Percentiles rank a stretch among this genome's conserved stretches.
Conservation (phyloP, 2,329 filamentous ascomycete genomes). For the Nannizziopsis barbatae region DNA sequence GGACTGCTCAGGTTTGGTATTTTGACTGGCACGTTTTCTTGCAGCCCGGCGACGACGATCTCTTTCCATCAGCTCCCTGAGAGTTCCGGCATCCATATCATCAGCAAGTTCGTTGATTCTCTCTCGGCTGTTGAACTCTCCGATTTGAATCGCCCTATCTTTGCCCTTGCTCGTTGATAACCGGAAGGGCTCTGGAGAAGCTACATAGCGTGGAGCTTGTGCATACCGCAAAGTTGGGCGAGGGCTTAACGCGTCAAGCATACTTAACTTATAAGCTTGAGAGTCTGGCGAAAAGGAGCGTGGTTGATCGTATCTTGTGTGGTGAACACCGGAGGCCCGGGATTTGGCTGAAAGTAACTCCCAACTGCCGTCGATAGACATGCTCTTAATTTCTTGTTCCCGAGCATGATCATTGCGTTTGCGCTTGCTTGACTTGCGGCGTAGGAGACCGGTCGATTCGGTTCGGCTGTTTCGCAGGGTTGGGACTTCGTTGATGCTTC, state of each 20-base stretch:
- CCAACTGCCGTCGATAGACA: slow-evolving; percentile 54
- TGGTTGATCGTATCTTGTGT: slow-evolving; percentile 53
- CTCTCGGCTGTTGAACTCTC: slow-evolving; percentile 51
- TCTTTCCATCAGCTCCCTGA: slow-evolving; percentile 81
- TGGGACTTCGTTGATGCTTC: slow-evolving; percentile 38
- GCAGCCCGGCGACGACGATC: slow-evolving; percentile 57
- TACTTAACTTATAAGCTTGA: slow-evolving; percentile 67
- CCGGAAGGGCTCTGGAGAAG: slow-evolving; percentile 37
- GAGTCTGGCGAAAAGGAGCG: slow-evolving; percentile 55
- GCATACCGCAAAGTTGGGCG: slow-evolving; percentile 71
- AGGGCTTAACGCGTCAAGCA: slow-evolving; percentile 70
- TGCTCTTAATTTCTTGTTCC: slow-evolving; percentile 78
- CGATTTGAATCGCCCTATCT: slow-evolving; percentile 47
- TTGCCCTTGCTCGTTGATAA: slow-evolving; percentile 42
- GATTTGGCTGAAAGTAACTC: slow-evolving; percentile 44
- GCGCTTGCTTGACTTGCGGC: slow-evolving; percentile 65
- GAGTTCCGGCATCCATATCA: slow-evolving; percentile 68
- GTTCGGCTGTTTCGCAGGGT: slow-evolving; percentile 48
- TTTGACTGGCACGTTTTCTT: slow-evolving; percentile 1
- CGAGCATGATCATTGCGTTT: slow-evolving; percentile 63
- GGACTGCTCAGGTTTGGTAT: slow-evolving; percentile 29
- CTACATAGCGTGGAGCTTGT: slow-evolving; percentile 49
- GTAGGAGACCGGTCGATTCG: slow-evolving; percentile 46
- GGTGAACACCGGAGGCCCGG: slow-evolving; percentile 58
- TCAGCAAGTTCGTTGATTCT: slow-evolving; percentile 63